Evolutionary conservation across 768 basidiomycete genomes (phyloP), one percentile per base, ranked within the genome.

Genomic region (Crepidotus variabilis): DNA sequence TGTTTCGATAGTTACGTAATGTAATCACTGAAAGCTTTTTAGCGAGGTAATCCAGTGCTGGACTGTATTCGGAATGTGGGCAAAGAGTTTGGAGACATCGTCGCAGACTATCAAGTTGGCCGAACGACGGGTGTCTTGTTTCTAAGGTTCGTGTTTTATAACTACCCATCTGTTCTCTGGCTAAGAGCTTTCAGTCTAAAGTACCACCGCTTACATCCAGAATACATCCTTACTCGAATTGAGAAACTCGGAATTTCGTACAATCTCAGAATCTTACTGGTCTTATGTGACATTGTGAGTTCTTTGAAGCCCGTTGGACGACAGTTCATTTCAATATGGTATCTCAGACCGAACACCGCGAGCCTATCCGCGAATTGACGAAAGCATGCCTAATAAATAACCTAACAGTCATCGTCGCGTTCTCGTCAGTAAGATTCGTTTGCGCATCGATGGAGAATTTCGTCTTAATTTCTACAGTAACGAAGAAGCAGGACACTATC

Each of bases 131-230:
- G 94, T 18, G 89, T 95, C 9, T 72, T 99, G 21, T 99, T 89
- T 68, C 81, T 99, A 54, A 96, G 94, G 97, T 90, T 55, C 62
- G 63, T 35, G 23, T 23, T 21, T 34, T 49, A 28, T 54, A 23
- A 47, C 20, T 1, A 14, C 21, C 21, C 11, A 32, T 18, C 9
- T 16, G 20, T 32, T 47, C 47, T 11, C 20, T 56, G 20, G 18
- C 51, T 47, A 20, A 56, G 16, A 16, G 20, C 8, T 8, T 32
- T 18, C 58, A 98, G 97, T 67, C 69, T 98, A 61, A 90, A 86
- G 65, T 98, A 98, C 63, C 95, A 98, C 65, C 89, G 95, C 51
- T 81, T 99, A 13, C 97, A 98, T 70, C 97, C 97, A 13, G 97
- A 98, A 70, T 99, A 99, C 68, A 87, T 99, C 55, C 92, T 93